These are phyloP conservation scores for Pichia sp. DNA, from an alignment of 1,139 yeast genomes.

Conservation along the genomic window DNA sequence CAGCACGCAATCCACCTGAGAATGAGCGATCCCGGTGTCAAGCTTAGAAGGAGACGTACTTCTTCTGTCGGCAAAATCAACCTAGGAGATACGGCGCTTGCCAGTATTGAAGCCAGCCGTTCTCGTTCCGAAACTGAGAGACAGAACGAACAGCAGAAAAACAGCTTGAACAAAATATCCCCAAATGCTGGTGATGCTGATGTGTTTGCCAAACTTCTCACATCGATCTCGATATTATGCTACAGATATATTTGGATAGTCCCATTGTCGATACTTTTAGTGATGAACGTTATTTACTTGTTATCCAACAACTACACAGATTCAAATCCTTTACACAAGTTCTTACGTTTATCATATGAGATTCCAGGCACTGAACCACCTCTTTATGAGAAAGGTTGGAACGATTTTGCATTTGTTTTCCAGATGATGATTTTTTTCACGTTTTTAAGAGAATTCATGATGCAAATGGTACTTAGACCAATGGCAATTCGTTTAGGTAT, in stretches of 20 bases:
- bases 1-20: no score
- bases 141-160: constrained; percentile 32
- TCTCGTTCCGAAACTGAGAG: constrained; percentile 32
- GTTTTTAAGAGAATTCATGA: constrained; percentile 80
- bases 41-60: constrained; percentile 30
- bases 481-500: constrained; percentile 52
- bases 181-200: constrained; percentile 32
- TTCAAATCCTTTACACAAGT: constrained; percentile 55
- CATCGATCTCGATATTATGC: constrained; percentile 52
- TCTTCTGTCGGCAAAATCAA: constrained; percentile 53
- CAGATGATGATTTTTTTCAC: constrained; percentile 84
- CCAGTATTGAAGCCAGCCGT: constrained; percentile 43
- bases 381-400: constrained; percentile 75
- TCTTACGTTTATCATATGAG: constrained; percentile 63
- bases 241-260: constrained; percentile 75
- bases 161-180: constrained; percentile 21
- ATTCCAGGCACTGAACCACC: constrained; percentile 42
- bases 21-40: background rate
- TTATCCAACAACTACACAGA: constrained; percentile 47
- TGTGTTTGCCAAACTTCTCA: constrained; percentile 42
- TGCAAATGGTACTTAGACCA: constrained; percentile 78
- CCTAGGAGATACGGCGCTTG: constrained; percentile 51
- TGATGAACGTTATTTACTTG: constrained; percentile 36
- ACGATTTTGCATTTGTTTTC: constrained; percentile 73
- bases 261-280: constrained; percentile 46